Evolutionary conservation across 192 early-diverging fungal genomes (phyloP).

Genomic region (Coemansia aciculifera): DNA sequence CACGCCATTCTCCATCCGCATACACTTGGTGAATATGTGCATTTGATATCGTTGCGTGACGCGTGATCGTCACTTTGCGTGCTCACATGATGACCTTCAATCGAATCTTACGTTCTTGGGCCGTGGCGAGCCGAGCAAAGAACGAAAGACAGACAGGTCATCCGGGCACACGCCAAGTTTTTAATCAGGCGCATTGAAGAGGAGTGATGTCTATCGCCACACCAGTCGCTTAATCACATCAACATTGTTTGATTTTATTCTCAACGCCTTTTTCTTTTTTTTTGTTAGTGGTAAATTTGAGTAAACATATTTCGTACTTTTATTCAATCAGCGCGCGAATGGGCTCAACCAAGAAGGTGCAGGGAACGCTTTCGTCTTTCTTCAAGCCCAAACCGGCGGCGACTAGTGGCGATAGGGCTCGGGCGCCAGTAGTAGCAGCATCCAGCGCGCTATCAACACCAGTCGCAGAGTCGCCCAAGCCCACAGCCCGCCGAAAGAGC

Average conservation of each 20-base stretch:
- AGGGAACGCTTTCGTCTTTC: conserved; percentile 50
- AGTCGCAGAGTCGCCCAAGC: conserved; percentile 8
- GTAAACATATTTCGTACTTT: not conserved
- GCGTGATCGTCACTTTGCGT: conserved; percentile 2
- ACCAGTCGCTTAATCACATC: no score
- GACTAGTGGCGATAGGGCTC: not conserved
- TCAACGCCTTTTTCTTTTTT: not conserved
- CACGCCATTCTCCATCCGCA: not conserved
- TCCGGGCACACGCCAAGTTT: not conserved
- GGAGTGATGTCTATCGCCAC: not conserved
- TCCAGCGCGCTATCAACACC: conserved; percentile 1
- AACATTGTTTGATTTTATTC: no score
- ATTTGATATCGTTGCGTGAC: conserved; percentile 1
- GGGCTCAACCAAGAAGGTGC: conserved; percentile 31
- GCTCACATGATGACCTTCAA: not conserved
- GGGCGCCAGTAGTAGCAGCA: not conserved
- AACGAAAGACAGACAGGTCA: no score
- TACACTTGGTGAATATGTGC: not conserved
- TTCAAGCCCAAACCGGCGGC: conserved; percentile 27
- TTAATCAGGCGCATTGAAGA: not conserved
- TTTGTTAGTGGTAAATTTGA: not conserved
- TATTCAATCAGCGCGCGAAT: conserved; percentile 13
- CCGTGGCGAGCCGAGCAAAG: not conserved
- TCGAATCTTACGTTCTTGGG: not conserved
- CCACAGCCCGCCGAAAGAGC: not conserved